Evolutionary conservation across 495 filamentous ascomycete species (phyloP), one percentile per base, ranked within the genome.

Genomic region (Penicillium verhagenii): DNA sequence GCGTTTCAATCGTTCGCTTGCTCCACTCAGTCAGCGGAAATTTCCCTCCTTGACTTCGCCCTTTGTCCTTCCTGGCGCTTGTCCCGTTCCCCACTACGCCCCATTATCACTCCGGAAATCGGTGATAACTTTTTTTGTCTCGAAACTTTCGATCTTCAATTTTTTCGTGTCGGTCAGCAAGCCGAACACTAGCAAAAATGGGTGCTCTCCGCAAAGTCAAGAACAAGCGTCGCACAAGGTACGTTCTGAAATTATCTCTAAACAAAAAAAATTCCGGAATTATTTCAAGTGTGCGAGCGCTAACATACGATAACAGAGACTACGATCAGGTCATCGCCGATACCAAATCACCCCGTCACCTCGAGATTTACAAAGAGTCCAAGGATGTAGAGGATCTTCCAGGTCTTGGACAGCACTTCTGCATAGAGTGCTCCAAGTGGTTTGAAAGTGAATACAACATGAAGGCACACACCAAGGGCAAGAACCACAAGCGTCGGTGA

Each of bases 361-460:
- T 98, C 21, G 72, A 79, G 35, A 82, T 88, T 46, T 87, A 86
- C 78, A 89, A 91, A 63, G 82, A 83, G 26, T 78, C 85, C 42
- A 93, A 96, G 61, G 86, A 89, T 23, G 73, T 81, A 18, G 93
- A 96, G 66, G 93, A 97, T 60, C 80, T 94, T 14, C 94, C 93
- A 6, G 92, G 84, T 0, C 75, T 96, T 24, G 93, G 93, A 5
- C 74, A 79, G 63, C 86, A 82, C 58, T 96, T 96, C 68, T 98
- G 93, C 69, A 77, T 88, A n/a, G 89, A 96, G 73, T 98, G 93
- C 65, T 85, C 92, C 35, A 97, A 96, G 75, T 97, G 88, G 86
- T 97, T 93, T 69, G 94, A 97, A 72, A 87, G 84, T 50, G 91
- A 95, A 47, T 72, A 83, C 60, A 94, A 86, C 62, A 74, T 96